Conservation (phyloP, 2,329 filamentous ascomycete genomes). For the Taxawa tesnikishii region DNA sequence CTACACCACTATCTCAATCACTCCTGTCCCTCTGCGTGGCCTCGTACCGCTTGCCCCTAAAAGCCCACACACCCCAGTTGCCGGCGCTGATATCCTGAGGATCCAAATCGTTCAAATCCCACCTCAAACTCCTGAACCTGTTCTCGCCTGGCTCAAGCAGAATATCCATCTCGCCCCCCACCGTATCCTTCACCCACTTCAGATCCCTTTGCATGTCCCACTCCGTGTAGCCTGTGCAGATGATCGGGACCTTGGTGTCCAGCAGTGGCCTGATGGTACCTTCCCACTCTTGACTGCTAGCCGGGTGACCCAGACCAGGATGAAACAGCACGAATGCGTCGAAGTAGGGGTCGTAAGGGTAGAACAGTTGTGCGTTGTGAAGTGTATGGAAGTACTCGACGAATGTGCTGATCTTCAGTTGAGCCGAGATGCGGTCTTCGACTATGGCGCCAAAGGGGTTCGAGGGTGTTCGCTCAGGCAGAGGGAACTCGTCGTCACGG, state of each 20-base stretch:
- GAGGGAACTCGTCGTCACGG: slow-evolving; percentile 81
- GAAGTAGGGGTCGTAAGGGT: slow-evolving; percentile 95
- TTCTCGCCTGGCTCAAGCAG: slow-evolving; percentile 90
- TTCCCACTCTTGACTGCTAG: slow-evolving; percentile 86
- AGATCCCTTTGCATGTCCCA: slow-evolving; percentile 90
- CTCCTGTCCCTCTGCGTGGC: slow-evolving; percentile 23
- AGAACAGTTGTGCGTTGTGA: slow-evolving; percentile 80
- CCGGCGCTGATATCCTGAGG: slow-evolving; percentile 89
- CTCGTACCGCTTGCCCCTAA: slow-evolving; percentile 91
- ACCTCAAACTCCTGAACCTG: slow-evolving; percentile 79
- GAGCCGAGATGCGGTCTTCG: slow-evolving; percentile 76
- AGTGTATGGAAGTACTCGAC: slow-evolving; percentile 98
- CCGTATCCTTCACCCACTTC: slow-evolving; percentile 76
- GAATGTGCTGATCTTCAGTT: slow-evolving; percentile 94
- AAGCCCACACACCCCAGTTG: slow-evolving; percentile 96
- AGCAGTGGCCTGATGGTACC: slow-evolving; percentile 80
- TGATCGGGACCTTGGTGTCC: slow-evolving; percentile 89
- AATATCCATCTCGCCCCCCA: slow-evolving; percentile 81
- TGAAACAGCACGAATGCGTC: slow-evolving; percentile 97
- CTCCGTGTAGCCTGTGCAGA: slow-evolving; percentile 92
- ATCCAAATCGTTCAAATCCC: slow-evolving; percentile 94
- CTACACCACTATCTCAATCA: too few species aligned
- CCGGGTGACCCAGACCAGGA: slow-evolving; percentile 87
- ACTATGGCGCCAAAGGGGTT: slow-evolving; percentile 94
- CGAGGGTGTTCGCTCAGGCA: slow-evolving; percentile 68